Base-by-base conservation (phyloP, 257 asterid species). In the Fraxinus excelsior region DNA sequence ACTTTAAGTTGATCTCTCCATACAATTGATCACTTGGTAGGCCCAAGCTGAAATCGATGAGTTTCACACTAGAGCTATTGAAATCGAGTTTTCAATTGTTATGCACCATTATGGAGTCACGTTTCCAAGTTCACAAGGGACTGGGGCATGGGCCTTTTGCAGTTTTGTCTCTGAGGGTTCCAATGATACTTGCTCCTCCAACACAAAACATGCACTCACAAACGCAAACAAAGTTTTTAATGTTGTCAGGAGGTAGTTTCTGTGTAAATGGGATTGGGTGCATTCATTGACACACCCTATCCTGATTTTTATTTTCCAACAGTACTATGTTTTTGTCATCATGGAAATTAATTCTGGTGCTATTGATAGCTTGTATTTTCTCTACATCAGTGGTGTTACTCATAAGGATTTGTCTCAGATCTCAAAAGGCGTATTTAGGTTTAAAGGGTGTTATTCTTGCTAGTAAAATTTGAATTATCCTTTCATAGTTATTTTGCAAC, bases 391-490 rank as follows among this genome's bases (percentile, higher is more conserved):
- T 62, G 3, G 12, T 38, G 23, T 7, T 71, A 71, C 40, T 38
- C 16, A 28, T 8, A 18, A 53, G 26, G 19, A 25, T 10, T 72
- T 72, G 66, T 11, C 38, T 71, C 37, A 42, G 37, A 23, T 72
- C 29, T 62, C n/a, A 8, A 42, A 42, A 42, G 12, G 4, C 4
- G 11, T 11, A 42, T 42, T 42, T 42, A 42, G 18, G 16, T 42
- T 42, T 42, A 42, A 42, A 42, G 16, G 14, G 16, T 3, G 16
- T 42, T 11, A 42, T 42, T 42, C 21, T 69, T 51, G 70, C 29
- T 26, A 26, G 70, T 56, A 19, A 38, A 31, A 67, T 66, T 56
- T 42, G 69, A 65, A 35, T 28, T 51, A 25, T 79, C 31, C 60
- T 49, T 58, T 10, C 35, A 19, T 11, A 53, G 64, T 35, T 21